Evolutionary conservation across 768 basidiomycete genomes (phyloP).

Genomic region (Naematelia aurantialba): DNA sequence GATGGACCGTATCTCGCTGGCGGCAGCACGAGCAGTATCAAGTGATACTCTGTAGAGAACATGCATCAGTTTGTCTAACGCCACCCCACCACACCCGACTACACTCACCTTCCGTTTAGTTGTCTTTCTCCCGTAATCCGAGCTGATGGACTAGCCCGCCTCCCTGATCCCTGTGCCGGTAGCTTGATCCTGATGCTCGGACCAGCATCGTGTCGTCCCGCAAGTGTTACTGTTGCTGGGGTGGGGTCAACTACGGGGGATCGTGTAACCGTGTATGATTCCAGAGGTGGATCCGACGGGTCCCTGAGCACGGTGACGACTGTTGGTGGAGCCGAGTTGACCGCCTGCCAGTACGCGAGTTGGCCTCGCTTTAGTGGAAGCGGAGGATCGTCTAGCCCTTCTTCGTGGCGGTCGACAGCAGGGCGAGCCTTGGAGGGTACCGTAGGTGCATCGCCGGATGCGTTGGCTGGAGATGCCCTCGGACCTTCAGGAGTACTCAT

Average conservation of each 20-base stretch:
- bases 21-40: constrained; percentile 19
- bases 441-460: background rate
- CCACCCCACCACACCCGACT: no score
- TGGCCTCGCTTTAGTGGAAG: background rate
- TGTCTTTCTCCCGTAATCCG: background rate
- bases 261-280: background rate
- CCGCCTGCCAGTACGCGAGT: background rate
- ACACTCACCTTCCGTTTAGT: background rate
- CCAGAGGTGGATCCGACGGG: background rate
- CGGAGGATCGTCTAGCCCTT: background rate
- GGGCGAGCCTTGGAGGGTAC: background rate
- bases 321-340: background rate
- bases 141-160: background rate
- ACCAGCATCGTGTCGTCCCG: background rate
- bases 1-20: constrained; percentile 15
- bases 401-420: background rate
- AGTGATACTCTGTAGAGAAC: background rate
- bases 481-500: background rate
- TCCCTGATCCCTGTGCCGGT: background rate
- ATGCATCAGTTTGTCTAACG: background rate
- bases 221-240: background rate
- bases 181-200: background rate
- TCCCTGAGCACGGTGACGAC: background rate
- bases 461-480: background rate
- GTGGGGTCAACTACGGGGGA: background rate